These are phyloP conservation scores for Pelargonium nanum DNA, from an alignment of 345 rosid species.

Conservation along the genomic window DNA sequence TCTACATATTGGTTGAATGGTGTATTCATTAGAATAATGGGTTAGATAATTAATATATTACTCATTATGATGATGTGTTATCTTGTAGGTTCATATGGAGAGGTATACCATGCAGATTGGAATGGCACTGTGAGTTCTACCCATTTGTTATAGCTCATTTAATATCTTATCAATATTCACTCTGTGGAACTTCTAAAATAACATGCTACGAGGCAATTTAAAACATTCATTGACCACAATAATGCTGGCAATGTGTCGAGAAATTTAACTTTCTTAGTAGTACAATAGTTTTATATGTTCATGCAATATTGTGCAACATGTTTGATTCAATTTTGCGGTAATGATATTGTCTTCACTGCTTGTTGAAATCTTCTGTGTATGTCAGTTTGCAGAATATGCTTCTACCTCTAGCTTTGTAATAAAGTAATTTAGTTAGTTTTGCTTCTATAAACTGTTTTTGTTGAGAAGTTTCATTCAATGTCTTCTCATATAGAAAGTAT, in stretches of 20 bases:
- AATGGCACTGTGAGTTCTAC: constrained; percentile 83
- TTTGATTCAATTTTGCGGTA: background rate
- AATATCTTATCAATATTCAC: background rate
- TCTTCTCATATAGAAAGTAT: too few relatives aligned
- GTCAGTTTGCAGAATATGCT: background rate
- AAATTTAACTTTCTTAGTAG: too few relatives aligned
- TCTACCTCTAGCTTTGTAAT: background rate
- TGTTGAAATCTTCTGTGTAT: too few relatives aligned
- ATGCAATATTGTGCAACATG: too few relatives aligned
- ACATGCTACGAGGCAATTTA: background rate
- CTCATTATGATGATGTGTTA: constrained; percentile 1
- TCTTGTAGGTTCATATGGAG: constrained; percentile 84
- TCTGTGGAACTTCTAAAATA: background rate
- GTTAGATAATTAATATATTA: background rate
- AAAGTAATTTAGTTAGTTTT: too few relatives aligned
- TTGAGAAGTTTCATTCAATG: too few relatives aligned
- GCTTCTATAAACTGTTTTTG: too few relatives aligned
- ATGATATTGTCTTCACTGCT: too few relatives aligned
- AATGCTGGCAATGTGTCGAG: too few relatives aligned
- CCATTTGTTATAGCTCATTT: background rate
- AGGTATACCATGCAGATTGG: constrained; percentile 86
- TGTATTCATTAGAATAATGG: background rate
- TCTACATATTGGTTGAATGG: background rate
- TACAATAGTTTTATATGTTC: too few relatives aligned
- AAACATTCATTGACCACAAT: background rate